Percentiles rank a stretch among this genome's conserved stretches.
Evolutionary conservation across 1,284 basidiomycete genomes (phyloP).

Genomic region (Naganishia sp.): DNA sequence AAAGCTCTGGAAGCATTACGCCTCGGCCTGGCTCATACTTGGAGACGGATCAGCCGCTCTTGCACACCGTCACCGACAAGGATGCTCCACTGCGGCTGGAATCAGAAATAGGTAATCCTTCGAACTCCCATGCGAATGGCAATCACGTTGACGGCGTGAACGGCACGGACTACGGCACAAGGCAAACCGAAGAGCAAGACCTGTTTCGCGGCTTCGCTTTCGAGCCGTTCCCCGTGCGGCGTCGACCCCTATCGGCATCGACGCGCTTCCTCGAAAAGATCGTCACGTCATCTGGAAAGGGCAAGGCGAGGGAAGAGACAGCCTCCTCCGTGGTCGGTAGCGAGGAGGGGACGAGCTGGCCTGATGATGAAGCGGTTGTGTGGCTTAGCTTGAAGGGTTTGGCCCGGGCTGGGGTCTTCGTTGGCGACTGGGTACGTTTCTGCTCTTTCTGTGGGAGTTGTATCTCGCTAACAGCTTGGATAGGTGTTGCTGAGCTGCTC

Average conservation of each 20-base stretch:
- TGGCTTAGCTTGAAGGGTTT: conserved; percentile 60
- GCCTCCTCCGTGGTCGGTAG: conserved; percentile 32
- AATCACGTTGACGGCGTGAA: not conserved
- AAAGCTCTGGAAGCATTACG: conserved; percentile 47
- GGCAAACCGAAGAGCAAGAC: conserved; percentile 16
- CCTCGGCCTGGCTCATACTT: conserved; percentile 44
- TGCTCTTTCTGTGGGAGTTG: not conserved
- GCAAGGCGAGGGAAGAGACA: conserved; percentile 33
- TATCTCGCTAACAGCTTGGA: not conserved
- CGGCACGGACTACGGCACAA: not conserved
- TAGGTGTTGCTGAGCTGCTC: conserved; percentile 34
- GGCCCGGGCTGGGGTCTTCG: conserved; percentile 71
- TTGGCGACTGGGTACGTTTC: conserved; percentile 76
- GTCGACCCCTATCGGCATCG: conserved; percentile 17
- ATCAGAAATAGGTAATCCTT: too few species aligned
- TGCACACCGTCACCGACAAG: conserved; percentile 25
- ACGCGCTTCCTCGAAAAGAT: conserved; percentile 16
- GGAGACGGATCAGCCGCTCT: conserved; percentile 37
- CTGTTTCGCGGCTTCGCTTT: conserved; percentile 5
- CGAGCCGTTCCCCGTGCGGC: conserved; percentile 15
- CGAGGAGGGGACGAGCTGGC: conserved; percentile 21
- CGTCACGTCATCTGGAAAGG: conserved; percentile 32
- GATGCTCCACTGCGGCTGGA: too few species aligned
- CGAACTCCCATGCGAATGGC: not conserved
- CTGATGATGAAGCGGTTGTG: conserved; percentile 40